phyloP scores from a whole-genome alignment of 495 filamentous ascomycete genomes.

The Tuber calosporum region DNA sequence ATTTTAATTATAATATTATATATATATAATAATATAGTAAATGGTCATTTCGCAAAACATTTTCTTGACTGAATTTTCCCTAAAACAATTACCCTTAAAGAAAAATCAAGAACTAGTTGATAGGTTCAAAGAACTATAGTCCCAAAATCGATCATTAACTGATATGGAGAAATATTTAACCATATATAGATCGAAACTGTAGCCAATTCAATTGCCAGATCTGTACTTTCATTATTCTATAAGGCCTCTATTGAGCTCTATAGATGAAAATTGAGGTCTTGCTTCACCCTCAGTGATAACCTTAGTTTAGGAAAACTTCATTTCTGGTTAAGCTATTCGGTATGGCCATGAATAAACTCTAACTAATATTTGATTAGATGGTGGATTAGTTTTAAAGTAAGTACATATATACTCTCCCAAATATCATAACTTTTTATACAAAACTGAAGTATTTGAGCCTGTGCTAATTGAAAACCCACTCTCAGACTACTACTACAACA shows the following conservation, averaged over 20 bases:
- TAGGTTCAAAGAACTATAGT: not conserved
- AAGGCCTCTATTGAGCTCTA: not conserved
- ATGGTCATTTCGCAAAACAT: not conserved
- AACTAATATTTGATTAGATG: slow-evolving; percentile 3
- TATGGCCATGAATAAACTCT: slow-evolving; percentile 5
- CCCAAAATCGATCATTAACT: not conserved
- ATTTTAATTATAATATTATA: too few species aligned
- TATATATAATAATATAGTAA: too few species aligned
- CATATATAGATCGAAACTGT: not conserved
- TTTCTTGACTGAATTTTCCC: not conserved
- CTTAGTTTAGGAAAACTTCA: not conserved
- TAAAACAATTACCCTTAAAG: not conserved
- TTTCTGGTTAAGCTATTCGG: slow-evolving; percentile 1
- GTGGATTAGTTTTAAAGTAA: slow-evolving; percentile 7
- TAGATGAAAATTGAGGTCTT: too few species aligned
- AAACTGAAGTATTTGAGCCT: too few species aligned
- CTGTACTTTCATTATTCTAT: not conserved
- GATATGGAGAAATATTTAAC: not conserved
- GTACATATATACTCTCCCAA: not conserved
- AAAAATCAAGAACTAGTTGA: not conserved
- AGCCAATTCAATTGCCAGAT: not conserved
- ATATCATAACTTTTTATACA: too few species aligned
- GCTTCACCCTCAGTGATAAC: not conserved
- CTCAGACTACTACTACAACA: too few species aligned
- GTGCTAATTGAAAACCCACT: too few species aligned